These are phyloP conservation scores for Rubroboletus pulcherrimus DNA, from an alignment of 768 basidiomycete species.

Conservation along the genomic window DNA sequence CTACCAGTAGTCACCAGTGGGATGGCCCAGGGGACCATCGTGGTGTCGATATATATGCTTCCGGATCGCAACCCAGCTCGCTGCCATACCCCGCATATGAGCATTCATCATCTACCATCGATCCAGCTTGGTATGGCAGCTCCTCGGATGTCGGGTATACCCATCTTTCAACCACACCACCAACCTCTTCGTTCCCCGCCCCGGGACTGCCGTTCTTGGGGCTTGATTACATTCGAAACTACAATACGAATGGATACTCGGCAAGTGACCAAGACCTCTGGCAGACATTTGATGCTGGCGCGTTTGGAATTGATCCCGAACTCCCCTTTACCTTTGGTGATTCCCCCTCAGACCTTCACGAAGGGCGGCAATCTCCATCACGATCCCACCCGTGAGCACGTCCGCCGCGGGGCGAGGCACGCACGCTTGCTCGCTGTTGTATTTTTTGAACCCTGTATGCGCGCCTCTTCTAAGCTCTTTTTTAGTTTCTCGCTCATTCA, in stretches of 20 bases:
- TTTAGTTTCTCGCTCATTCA: slow-evolving; percentile 4
- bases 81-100: slow-evolving; percentile 46
- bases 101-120: slow-evolving; percentile 37
- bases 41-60: slow-evolving; percentile 43
- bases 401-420: neutral
- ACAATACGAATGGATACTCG: slow-evolving; percentile 45
- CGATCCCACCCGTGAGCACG: slow-evolving; percentile 18
- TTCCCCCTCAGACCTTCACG: slow-evolving; percentile 26
- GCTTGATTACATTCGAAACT: slow-evolving; percentile 80
- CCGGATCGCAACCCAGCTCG: slow-evolving; percentile 33
- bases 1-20: slow-evolving; percentile 39
- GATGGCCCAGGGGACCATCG: slow-evolving; percentile 38
- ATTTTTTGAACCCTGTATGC: slow-evolving; percentile 17
- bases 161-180: slow-evolving; percentile 54
- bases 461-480: neutral
- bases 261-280: slow-evolving; percentile 42
- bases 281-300: slow-evolving; percentile 66
- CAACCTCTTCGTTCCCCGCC: slow-evolving; percentile 62
- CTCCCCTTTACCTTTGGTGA: slow-evolving; percentile 61
- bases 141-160: slow-evolving; percentile 38
- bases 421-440: slow-evolving; percentile 4
- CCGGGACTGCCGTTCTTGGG: slow-evolving; percentile 81
- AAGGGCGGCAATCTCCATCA: slow-evolving; percentile 29
- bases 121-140: slow-evolving; percentile 34
- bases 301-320: slow-evolving; percentile 76